Base-by-base conservation (phyloP, 2,329 filamentous ascomycete species). In the Pseudocercospora eumusae region DNA sequence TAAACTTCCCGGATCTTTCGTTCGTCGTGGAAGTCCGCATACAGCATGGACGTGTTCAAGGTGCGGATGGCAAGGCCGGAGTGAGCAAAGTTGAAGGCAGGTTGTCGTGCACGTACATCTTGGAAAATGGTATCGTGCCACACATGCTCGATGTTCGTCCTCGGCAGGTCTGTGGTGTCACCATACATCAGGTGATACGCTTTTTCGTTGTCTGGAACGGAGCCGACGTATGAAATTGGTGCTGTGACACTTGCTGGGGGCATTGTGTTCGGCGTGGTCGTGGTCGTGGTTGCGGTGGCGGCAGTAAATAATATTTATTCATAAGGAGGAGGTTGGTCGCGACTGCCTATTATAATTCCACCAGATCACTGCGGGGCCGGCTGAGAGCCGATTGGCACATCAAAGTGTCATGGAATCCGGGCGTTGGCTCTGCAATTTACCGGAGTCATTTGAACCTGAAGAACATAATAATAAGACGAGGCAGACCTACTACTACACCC, bases 161-260 rank as follows among this genome's bases (percentile, higher is more conserved):
- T 33, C 3, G 56, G 56, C 3, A 63, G 13, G n/a, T 20, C 50
- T 0, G 13, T 31, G 6, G 4, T 8, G 8, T 59, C 50, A n/a
- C 52, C 61, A 20, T 63, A 63, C 57, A 59, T 59, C 56, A 63
- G 42, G 31, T 59, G 57, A 45, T 63, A 63, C 20, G 61, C 27
- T 25, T 59, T 59, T 25, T 57, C 55, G n/a, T 31, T 40, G 1
- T 58, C 47, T 25, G 60, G 55, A 2, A 62, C 47, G 3, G 33
- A 18, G 0, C 3, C n/a, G 7, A 62, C 21, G 55, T 62, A 62
- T 2, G 60, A 62, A 5, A 62, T 54, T 4, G 52, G n/a, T 4
- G 56, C 44, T 11, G 33, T 28, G 27, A 28, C 27, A 27, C 25
- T 27, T 27, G 25, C 25, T 27, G 25, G 25, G 3, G 3, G 25